Conservation (phyloP, 1,284 basidiomycete species). For the Cystobasidium pallidum region DNA sequence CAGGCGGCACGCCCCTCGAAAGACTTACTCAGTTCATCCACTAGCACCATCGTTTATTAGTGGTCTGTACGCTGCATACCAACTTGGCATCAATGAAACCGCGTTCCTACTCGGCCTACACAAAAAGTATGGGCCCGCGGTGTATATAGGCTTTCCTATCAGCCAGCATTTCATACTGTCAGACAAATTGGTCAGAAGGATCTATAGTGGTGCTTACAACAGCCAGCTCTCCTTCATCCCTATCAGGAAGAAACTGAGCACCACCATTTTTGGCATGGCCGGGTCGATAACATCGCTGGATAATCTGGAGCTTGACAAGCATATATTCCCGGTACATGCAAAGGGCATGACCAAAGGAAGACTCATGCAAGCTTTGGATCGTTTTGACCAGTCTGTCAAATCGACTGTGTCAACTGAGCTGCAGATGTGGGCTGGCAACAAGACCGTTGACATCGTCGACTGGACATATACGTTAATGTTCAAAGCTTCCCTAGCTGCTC, state of each 20-base stretch:
- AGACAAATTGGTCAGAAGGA: conserved; percentile 29
- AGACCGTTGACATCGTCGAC: conserved; percentile 35
- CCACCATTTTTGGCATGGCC: conserved; percentile 40
- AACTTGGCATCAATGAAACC: conserved; percentile 48
- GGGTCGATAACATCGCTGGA: conserved; percentile 18
- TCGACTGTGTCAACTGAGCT: conserved; percentile 24
- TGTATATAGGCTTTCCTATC: conserved; percentile 50
- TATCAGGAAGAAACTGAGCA: conserved; percentile 47
- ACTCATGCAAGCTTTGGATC: conserved; percentile 37
- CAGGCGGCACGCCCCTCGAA: conserved; percentile 3
- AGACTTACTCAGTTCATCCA: conserved; percentile 31
- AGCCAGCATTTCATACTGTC: conserved; percentile 45
- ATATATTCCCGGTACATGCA: conserved; percentile 46
- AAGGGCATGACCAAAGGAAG: conserved; percentile 40
- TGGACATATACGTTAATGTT: conserved; percentile 45
- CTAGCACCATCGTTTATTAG: conserved; percentile 25
- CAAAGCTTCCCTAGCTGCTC: conserved; percentile 32
- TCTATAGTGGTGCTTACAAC: conserved; percentile 44
- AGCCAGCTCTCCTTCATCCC: conserved; percentile 47
- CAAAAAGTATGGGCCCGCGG: conserved; percentile 31
- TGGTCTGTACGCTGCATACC: conserved; percentile 33
- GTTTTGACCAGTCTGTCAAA: conserved; percentile 39
- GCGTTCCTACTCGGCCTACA: conserved; percentile 42
- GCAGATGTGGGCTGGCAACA: conserved; percentile 6
- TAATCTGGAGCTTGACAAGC: conserved; percentile 19